Conservation (phyloP, 2,329 filamentous ascomycete genomes). For the Albifimbria verrucaria region DNA sequence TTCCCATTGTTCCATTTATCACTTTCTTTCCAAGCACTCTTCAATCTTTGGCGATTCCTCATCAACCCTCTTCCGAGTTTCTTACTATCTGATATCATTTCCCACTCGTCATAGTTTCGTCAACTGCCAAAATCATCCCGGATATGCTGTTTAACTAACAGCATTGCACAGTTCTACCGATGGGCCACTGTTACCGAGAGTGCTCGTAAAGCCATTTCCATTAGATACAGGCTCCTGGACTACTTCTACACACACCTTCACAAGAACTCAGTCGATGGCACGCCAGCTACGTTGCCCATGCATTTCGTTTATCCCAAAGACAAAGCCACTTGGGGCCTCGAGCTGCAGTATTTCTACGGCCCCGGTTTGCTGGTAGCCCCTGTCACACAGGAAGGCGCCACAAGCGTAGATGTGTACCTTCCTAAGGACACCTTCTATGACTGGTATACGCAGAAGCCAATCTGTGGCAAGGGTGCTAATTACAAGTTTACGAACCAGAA, state of each 20-base stretch:
- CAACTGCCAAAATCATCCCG: too few relatives aligned
- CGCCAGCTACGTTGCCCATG: slow-evolving; percentile 64
- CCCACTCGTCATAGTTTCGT: too few relatives aligned
- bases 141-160: not conserved
- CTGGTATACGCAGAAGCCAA: slow-evolving; percentile 43
- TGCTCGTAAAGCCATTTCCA: slow-evolving; percentile 65
- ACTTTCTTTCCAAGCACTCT: too few relatives aligned
- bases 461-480: slow-evolving; percentile 37
- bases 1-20: too few relatives aligned
- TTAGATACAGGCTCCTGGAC: slow-evolving; percentile 76
- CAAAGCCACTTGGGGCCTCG: slow-evolving; percentile 39
- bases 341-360: slow-evolving; percentile 51
- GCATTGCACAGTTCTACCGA: slow-evolving; percentile 55
- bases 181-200: slow-evolving; percentile 63
- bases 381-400: slow-evolving; percentile 41
- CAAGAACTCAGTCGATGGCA: slow-evolving; percentile 56
- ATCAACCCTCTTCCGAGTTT: too few relatives aligned
- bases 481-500: slow-evolving; percentile 33
- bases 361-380: slow-evolving; percentile 45
- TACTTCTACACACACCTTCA: slow-evolving; percentile 75
- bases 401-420: slow-evolving; percentile 44
- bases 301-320: slow-evolving; percentile 67
- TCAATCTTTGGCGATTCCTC: too few relatives aligned
- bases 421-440: slow-evolving; percentile 50
- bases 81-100: too few relatives aligned